A percentile compares a stretch with the other conserved stretches of the same genome.
These are phyloP conservation scores for Larix kaempferi DNA, from an alignment of 75 land plant species.

Conservation along the genomic window DNA sequence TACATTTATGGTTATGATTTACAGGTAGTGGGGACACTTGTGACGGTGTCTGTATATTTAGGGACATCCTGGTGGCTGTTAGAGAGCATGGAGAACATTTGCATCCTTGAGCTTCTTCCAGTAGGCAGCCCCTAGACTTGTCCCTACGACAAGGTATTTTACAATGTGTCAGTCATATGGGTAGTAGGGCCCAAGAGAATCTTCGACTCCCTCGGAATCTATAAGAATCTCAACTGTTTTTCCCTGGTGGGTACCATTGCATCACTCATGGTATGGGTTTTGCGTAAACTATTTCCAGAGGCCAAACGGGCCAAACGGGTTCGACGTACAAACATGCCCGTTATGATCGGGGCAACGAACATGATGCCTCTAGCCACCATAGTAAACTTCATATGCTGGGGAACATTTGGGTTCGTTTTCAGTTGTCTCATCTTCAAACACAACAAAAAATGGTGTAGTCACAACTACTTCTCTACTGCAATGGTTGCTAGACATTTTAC, in stretches of 20 bases:
- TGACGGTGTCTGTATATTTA: conserved; percentile 37
- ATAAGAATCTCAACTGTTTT: conserved; percentile 33
- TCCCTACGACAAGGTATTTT: conserved; percentile 52
- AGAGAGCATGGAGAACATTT: conserved; percentile 23
- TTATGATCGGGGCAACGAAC: conserved; percentile 17
- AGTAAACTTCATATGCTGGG: conserved; percentile 24
- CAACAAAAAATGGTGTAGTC: conserved; percentile 36
- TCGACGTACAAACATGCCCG: conserved; percentile 23
- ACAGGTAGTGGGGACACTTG: conserved; percentile 32
- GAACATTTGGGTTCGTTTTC: conserved; percentile 22
- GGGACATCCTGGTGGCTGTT: conserved; percentile 43
- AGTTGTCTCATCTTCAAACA: conserved; percentile 18
- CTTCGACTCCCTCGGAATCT: conserved; percentile 29
- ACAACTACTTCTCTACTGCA: conserved; percentile 34
- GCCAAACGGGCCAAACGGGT: conserved; percentile 29
- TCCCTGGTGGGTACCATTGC: conserved; percentile 23
- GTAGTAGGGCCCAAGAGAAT: conserved; percentile 44
- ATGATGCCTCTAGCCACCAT: conserved; percentile 34
- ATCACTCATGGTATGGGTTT: conserved; percentile 24
- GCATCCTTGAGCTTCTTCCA: conserved; percentile 24
- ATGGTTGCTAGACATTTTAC: too few species aligned
- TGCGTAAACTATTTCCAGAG: conserved; percentile 13
- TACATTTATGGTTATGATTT: neutral
- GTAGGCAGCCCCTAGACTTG: conserved; percentile 62
- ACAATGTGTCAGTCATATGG: conserved; percentile 61